These are phyloP conservation scores for Chalciporus pseudorubinellus DNA, from an alignment of 768 basidiomycete species.

Conservation along the genomic window DNA sequence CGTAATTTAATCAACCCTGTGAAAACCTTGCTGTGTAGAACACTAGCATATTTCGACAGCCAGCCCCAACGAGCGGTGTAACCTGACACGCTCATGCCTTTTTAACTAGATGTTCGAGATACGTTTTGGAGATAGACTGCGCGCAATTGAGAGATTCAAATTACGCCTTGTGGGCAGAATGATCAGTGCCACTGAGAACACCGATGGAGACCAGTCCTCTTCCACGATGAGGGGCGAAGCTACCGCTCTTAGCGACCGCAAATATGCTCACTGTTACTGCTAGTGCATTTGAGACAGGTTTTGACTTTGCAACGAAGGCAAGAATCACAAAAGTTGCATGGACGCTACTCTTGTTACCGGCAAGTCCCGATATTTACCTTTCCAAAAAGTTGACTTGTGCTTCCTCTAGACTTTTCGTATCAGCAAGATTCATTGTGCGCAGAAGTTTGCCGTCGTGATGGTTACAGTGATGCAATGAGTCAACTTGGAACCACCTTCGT, in stretches of 20 bases:
- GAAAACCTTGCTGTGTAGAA: conserved; percentile 1
- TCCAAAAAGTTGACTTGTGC: conserved; percentile 14
- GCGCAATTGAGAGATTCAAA: conserved; percentile 18
- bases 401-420: conserved; percentile 26
- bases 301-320: conserved; percentile 24
- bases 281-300: conserved; percentile 14
- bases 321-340: conserved; percentile 12
- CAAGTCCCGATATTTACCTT: conserved; percentile 22
- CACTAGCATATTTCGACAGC: conserved; percentile 2
- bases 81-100: not conserved
- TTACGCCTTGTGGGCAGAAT: conserved; percentile 11
- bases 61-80: not conserved
- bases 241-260: conserved; percentile 12
- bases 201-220: conserved; percentile 6
- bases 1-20: conserved; percentile 10
- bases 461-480: conserved; percentile 24
- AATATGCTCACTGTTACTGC: conserved; percentile 1
- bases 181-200: conserved; percentile 13
- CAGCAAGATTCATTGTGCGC: conserved; percentile 24
- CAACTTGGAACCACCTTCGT: not conserved
- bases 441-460: conserved; percentile 28
- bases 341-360: conserved; percentile 15
- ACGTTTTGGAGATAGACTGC: conserved; percentile 19
- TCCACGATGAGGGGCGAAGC: conserved; percentile 7
- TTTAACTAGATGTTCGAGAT: conserved; percentile 4